A percentile compares a stretch with the other conserved stretches of the same genome.
Evolutionary conservation across 2,329 filamentous ascomycete genomes (phyloP).

Genomic region (Ascochyta lentis): DNA sequence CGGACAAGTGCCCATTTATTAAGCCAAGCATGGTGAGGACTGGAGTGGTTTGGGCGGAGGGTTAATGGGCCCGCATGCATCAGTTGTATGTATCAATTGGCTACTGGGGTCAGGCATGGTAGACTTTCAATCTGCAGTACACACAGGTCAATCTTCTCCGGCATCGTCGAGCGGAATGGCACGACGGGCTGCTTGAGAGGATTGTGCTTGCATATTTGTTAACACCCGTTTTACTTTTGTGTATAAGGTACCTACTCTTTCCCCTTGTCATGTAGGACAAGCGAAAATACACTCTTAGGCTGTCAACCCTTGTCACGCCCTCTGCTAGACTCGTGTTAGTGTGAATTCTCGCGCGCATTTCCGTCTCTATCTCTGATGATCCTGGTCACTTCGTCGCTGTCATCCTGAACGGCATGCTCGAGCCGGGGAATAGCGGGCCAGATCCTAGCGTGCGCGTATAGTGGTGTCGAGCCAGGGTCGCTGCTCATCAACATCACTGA

Average conservation of each 20-base stretch:
- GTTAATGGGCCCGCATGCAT: conserved; percentile 41
- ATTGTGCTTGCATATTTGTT: conserved; percentile 32
- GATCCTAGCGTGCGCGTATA: conserved; percentile 8
- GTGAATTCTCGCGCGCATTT: conserved; percentile 1
- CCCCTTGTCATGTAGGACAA: not conserved
- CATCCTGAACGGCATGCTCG: conserved; percentile 16
- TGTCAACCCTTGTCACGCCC: not conserved
- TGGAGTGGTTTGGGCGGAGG: conserved; percentile 32
- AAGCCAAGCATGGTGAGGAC: conserved; percentile 31
- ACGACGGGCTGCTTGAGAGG: conserved; percentile 30
- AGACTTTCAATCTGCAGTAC: conserved; percentile 45
- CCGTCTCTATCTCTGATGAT: not conserved
- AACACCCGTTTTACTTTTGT: conserved; percentile 34
- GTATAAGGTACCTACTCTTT: conserved; percentile 8
- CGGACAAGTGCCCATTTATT: conserved; percentile 30
- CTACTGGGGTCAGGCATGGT: conserved; percentile 37
- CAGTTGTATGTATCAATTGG: conserved; percentile 48
- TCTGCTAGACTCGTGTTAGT: not conserved
- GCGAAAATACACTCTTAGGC: conserved; percentile 3
- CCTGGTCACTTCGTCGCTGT: conserved; percentile 9
- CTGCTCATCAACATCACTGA: conserved; percentile 3
- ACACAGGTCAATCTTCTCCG: conserved; percentile 30
- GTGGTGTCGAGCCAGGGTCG: not conserved
- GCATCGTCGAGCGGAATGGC: conserved; percentile 26
- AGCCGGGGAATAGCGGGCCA: conserved; percentile 24